A percentile compares a stretch with the other conserved stretches of the same genome.
Evolutionary conservation across 2,329 filamentous ascomycete species (phyloP).

Genomic region (Apiospora arundinis): DNA sequence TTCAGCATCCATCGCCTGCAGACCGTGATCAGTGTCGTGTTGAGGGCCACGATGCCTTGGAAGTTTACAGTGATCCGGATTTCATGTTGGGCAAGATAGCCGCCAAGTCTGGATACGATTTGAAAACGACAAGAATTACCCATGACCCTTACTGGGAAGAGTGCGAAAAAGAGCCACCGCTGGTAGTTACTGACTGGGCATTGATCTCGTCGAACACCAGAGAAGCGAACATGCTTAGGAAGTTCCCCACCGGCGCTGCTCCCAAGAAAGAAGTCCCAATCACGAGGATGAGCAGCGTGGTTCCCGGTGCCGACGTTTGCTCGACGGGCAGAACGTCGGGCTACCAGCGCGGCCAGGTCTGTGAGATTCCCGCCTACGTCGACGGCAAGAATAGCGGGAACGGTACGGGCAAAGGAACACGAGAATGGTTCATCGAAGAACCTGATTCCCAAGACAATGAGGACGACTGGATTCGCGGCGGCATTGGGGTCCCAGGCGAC

Average conservation of each 20-base stretch:
- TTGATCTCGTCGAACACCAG: slow-evolving; percentile 44
- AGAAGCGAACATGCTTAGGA: slow-evolving; percentile 49
- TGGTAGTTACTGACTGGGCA: slow-evolving; percentile 52
- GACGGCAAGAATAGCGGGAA: slow-evolving; percentile 42
- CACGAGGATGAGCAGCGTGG: slow-evolving; percentile 38
- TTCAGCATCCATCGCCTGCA: slow-evolving; percentile 50
- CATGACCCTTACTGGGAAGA: slow-evolving; percentile 55
- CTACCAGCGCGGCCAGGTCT: slow-evolving; percentile 48
- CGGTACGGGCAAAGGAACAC: slow-evolving; percentile 48
- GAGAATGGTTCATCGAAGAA: slow-evolving; percentile 55
- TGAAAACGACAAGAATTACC: slow-evolving; percentile 50
- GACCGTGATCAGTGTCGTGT: slow-evolving; percentile 45
- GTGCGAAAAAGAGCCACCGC: slow-evolving; percentile 45
- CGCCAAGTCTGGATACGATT: slow-evolving; percentile 49
- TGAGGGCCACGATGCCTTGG: slow-evolving; percentile 46
- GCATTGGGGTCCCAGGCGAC: slow-evolving; percentile 52
- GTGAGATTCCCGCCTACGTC: slow-evolving; percentile 52
- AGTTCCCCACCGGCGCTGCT: slow-evolving; percentile 43
- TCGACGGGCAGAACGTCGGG: slow-evolving; percentile 53
- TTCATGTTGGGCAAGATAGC: slow-evolving; percentile 45
- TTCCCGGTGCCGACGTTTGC: slow-evolving; percentile 44
- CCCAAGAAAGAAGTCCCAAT: slow-evolving; percentile 43
- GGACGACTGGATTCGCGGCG: slow-evolving; percentile 52
- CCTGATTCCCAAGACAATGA: slow-evolving; percentile 45
- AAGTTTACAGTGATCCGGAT: slow-evolving; percentile 28